These are phyloP conservation scores for Coniochaeta hoffmannii DNA, from an alignment of 2,329 filamentous ascomycete genomes.

Conservation along the genomic window DNA sequence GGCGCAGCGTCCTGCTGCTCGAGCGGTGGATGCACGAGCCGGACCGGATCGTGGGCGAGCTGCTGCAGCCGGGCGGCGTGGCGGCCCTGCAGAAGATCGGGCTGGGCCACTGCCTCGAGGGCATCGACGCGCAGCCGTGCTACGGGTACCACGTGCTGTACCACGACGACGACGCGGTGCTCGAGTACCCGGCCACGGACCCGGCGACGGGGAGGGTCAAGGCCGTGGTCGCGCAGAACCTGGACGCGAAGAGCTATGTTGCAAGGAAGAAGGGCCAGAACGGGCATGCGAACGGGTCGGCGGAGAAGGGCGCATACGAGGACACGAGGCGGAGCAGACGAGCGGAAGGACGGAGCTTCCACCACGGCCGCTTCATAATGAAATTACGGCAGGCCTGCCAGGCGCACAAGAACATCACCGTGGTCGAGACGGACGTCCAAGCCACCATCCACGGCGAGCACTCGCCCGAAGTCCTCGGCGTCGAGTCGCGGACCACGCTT, in stretches of 20 bases:
- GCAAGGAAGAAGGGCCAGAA: slow-evolving; percentile 13
- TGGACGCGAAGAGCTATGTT: slow-evolving; percentile 7
- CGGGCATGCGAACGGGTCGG: slow-evolving; percentile 21
- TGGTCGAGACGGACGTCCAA: slow-evolving; percentile 83
- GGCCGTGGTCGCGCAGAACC: slow-evolving; percentile 10
- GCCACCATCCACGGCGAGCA: slow-evolving; percentile 64
- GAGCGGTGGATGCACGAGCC: slow-evolving; percentile 88
- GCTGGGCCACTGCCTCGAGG: slow-evolving; percentile 73
- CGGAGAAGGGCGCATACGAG: slow-evolving; percentile 10
- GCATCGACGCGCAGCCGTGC: slow-evolving; percentile 77
- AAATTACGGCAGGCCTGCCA: slow-evolving; percentile 70
- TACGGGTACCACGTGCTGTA: slow-evolving; percentile 86
- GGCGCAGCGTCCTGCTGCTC: slow-evolving; percentile 81
- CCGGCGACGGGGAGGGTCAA: slow-evolving; percentile 31
- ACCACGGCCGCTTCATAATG: slow-evolving; percentile 89
- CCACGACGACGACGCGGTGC: slow-evolving; percentile 62
- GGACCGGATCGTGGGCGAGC: slow-evolving; percentile 90
- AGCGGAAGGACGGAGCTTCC: slow-evolving; percentile 74
- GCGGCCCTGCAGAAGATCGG: slow-evolving; percentile 74
- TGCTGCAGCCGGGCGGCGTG: slow-evolving; percentile 89
- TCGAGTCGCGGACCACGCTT: slow-evolving; percentile 63
- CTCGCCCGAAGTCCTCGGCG: slow-evolving; percentile 70
- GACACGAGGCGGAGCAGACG: slow-evolving; percentile 26
- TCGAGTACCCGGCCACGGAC: slow-evolving; percentile 69
- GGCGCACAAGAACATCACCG: slow-evolving; percentile 72